Evolutionary conservation across 345 rosid species (phyloP), one percentile per base, ranked within the genome.

Genomic region (Rhodamnia rubescens): DNA sequence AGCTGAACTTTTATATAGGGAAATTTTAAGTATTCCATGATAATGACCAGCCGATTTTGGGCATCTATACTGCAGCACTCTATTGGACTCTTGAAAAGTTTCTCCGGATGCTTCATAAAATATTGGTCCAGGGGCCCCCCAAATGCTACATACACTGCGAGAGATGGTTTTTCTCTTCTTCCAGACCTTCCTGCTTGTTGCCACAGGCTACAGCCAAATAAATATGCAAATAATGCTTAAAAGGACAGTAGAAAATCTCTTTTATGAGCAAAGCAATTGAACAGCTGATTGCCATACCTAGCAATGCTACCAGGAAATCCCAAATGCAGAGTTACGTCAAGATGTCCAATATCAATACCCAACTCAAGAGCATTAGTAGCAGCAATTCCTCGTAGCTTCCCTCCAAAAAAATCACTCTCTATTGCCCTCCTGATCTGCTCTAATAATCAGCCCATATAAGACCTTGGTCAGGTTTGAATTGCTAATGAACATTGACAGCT

Each of bases 181-280:
- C 99, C 99, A 86, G 98, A 95, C 90, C 98, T 92, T 85, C 99
- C 99, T 26, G 98, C 98, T 91, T 97, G 98, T 89, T 97, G 99
- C 98, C 98, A 95, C 86, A 95, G 91, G 92, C 98, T 97, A 89
- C 82, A 86, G 55, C 86, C 86, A 86, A 80, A 57, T 56, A 86
- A 49, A 82, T 75, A 74, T 55, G 58, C 26, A 61, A 74, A 49
- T 82, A 2, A 47, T 24, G 53, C 55, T 29, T n/a, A 82, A n/a
- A 53, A 82, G 55, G 42, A 51, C 40, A 27, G 7, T 8, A 18
- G 29, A 51, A 51, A 82, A 82, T 21, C 32, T 27, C 22, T 82
- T 53, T 58, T 51, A 86, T 8, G 75, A 86, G 84, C 83, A 87
- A 74, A 85, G 16, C 54, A 20, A 22, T 57, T 36, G 26, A 81